Conservation (phyloP, 2,329 filamentous ascomycete genomes). For the Aspergillus luchuensis region DNA sequence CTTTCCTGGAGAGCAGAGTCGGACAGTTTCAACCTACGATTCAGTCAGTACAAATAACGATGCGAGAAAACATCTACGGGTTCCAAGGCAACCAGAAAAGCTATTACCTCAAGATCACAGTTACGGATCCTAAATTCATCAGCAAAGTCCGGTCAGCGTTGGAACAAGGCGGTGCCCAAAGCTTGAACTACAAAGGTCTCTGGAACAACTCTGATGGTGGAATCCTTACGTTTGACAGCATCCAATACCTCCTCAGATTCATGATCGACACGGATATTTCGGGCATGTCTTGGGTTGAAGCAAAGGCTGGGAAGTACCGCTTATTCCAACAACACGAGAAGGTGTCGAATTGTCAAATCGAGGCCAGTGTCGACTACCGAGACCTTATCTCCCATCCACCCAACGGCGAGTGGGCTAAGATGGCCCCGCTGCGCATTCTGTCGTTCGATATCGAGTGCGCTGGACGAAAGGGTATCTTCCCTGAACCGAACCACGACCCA, state of each 20-base stretch:
- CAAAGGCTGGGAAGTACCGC: conserved; percentile 70
- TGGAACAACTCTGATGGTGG: conserved; percentile 73
- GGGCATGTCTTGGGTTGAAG: conserved; percentile 98
- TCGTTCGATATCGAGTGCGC: conserved; percentile 99
- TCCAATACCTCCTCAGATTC: conserved; percentile 91
- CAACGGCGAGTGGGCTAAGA: conserved; percentile 95
- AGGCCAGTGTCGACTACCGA: conserved; percentile 79
- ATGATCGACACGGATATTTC: conserved; percentile 96
- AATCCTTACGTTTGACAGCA: conserved; percentile 90
- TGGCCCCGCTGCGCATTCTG: conserved; percentile 87
- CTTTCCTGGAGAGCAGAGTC: conserved; percentile 76
- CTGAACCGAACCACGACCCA: conserved; percentile 85
- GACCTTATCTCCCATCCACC: conserved; percentile 85
- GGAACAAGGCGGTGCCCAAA: conserved; percentile 60
- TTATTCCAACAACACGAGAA: conserved; percentile 66
- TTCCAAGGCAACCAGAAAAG: conserved; percentile 92
- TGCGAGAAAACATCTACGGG: conserved; percentile 88
- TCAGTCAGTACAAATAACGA: conserved; percentile 75
- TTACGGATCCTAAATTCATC: conserved; percentile 85
- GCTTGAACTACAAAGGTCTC: conserved; percentile 85
- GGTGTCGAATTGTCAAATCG: conserved; percentile 95
- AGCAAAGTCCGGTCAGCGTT: conserved; percentile 73
- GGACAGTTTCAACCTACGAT: conserved; percentile 74
- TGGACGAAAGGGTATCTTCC: conserved; percentile 95
- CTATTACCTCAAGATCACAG: conserved; percentile 90